A percentile compares a stretch with the other conserved stretches of the same genome.
Conservation (phyloP, 495 filamentous ascomycete species). For the Pseudomonodictys pantanalensis region DNA sequence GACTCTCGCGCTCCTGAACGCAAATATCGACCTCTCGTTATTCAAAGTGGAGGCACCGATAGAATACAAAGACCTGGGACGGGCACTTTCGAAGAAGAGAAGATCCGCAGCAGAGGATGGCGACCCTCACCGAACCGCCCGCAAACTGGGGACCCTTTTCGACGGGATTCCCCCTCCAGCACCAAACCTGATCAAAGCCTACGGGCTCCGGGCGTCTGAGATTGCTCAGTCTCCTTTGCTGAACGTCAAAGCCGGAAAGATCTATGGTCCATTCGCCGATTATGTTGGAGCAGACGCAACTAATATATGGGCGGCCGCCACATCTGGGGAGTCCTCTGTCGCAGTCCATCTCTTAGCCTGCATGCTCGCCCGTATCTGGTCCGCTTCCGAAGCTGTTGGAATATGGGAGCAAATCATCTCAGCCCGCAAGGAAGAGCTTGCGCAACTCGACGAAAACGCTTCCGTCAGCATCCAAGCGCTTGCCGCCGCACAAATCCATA, state of each 20-base stretch:
- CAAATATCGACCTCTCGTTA: not conserved
- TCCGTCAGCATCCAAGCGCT: not conserved
- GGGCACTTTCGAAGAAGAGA: not conserved
- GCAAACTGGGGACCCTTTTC: not conserved
- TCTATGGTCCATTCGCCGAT: not conserved
- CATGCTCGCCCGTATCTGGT: not conserved
- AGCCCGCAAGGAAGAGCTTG: not conserved
- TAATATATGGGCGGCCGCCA: not conserved
- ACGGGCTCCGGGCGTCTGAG: not conserved
- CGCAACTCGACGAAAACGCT: not conserved
- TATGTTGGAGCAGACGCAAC: not conserved
- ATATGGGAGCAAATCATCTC: not conserved
- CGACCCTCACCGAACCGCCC: not conserved
- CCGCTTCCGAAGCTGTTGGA: not conserved
- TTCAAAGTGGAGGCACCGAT: not conserved
- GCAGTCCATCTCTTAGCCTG: not conserved
- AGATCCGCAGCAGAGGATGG: not conserved
- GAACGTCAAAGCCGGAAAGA: not conserved
- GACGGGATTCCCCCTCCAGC: not conserved
- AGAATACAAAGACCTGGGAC: not conserved
- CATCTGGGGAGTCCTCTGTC: not conserved
- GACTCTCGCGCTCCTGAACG: not conserved
- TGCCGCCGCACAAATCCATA: not conserved
- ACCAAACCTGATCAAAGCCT: not conserved
- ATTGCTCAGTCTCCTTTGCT: not conserved